A percentile compares a stretch with the other conserved stretches of the same genome.
Evolutionary conservation across 257 asterid genomes (phyloP).

Genomic region (Solanum boliviense): DNA sequence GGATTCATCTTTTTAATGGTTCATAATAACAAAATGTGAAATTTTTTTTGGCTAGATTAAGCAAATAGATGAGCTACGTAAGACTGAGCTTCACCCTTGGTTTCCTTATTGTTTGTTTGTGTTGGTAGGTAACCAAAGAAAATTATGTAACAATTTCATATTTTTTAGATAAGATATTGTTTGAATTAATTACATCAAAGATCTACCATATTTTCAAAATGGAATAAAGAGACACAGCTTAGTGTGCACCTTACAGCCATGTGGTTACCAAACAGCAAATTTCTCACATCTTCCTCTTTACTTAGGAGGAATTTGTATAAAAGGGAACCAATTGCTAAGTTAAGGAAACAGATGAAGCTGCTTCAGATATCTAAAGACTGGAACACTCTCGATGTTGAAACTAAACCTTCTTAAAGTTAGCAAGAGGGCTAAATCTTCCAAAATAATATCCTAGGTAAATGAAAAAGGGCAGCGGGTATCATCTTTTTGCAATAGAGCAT

Average conservation of each 20-base stretch:
- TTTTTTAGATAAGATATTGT: not conserved
- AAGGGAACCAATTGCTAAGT: not conserved
- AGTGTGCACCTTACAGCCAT: not conserved
- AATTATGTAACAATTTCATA: not conserved
- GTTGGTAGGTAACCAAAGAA: not conserved
- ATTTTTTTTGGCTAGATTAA: not conserved
- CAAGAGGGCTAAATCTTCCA: not conserved
- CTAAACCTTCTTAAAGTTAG: not conserved
- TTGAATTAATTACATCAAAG: not conserved
- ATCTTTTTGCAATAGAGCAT: conserved; percentile 11
- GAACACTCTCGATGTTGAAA: not conserved
- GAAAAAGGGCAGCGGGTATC: not conserved
- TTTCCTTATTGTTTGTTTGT: not conserved
- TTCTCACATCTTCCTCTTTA: not conserved
- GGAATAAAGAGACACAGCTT: not conserved
- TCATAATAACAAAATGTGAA: not conserved
- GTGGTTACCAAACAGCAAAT: not conserved
- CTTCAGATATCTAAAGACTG: not conserved
- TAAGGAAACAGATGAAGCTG: not conserved
- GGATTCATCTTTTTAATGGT: not conserved
- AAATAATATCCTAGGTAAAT: not conserved
- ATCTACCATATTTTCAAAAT: not conserved
- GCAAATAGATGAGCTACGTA: not conserved
- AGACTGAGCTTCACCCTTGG: not conserved
- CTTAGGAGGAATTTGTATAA: not conserved